A percentile compares a stretch with the other conserved stretches of the same genome.
phyloP scores from a whole-genome alignment of 116 monocot species.

The Phalaenopsis hybrid region DNA sequence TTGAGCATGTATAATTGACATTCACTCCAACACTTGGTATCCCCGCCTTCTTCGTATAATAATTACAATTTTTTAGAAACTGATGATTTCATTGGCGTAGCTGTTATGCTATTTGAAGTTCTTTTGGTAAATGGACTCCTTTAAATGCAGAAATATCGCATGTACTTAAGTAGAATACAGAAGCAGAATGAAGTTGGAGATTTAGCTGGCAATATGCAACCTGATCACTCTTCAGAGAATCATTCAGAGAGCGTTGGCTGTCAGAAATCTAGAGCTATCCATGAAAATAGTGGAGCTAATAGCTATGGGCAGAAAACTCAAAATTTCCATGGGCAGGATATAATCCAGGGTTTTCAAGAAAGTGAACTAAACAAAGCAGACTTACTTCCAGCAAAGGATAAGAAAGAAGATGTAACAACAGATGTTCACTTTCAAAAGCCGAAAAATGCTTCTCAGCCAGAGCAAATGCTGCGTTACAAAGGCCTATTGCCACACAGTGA shows the following conservation, averaged over 20 bases:
- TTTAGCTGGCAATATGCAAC: not conserved
- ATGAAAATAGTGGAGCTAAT: conserved; percentile 7
- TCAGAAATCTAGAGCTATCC: not conserved
- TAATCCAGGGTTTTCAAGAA: not conserved
- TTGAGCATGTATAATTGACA: not conserved
- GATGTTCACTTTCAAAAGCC: not conserved
- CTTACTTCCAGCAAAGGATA: conserved; percentile 10
- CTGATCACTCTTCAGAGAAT: conserved; percentile 11
- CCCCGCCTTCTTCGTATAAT: no score
- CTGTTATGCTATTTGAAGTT: no score
- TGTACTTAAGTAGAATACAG: conserved; percentile 23
- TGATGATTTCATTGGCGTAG: no score
- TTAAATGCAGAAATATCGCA: conserved; percentile 24
- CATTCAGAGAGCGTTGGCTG: not conserved
- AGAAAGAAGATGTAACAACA: not conserved
- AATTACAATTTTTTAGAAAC: no score
- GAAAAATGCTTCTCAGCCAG: conserved; percentile 2
- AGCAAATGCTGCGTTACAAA: conserved; percentile 3
- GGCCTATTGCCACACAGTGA: conserved; percentile 4
- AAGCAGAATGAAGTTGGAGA: conserved; percentile 17
- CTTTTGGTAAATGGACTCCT: not conserved
- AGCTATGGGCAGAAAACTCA: conserved; percentile 2
- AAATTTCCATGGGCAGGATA: not conserved
- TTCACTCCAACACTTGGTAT: not conserved
- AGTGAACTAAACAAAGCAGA: not conserved